Conservation (phyloP, 2,329 filamentous ascomycete genomes). For the Colletotrichum lentis region DNA sequence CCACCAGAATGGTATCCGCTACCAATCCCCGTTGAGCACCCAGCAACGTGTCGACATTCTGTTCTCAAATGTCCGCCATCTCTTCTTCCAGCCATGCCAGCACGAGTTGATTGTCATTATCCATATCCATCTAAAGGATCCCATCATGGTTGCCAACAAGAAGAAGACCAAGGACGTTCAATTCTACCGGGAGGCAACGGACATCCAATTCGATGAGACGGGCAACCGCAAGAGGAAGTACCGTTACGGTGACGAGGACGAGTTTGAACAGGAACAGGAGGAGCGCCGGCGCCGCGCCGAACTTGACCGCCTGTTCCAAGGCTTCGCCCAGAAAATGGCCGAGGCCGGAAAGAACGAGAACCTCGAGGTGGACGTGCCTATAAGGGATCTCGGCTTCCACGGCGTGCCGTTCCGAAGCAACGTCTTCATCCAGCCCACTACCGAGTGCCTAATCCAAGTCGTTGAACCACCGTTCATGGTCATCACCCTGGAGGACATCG, state of each 20-base stretch:
- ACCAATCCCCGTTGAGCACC: slow-evolving; percentile 80
- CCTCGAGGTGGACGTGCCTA: slow-evolving; percentile 94
- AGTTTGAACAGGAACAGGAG: slow-evolving; percentile 98
- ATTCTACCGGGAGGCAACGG: slow-evolving; percentile 96
- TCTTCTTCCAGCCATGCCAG: slow-evolving; percentile 98
- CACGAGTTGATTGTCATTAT: slow-evolving; percentile 98
- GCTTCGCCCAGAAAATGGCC: slow-evolving; percentile 95
- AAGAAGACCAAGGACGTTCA: slow-evolving; percentile 99
- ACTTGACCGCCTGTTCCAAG: slow-evolving; percentile 94
- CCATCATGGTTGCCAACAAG: slow-evolving; percentile 95
- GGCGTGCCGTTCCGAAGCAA: slow-evolving; percentile 96
- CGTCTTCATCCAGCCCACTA: slow-evolving; percentile 94
- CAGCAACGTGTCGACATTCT: slow-evolving; percentile 90
- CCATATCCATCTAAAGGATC: slow-evolving; percentile 96
- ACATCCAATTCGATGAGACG: slow-evolving; percentile 98
- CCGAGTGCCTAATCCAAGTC: slow-evolving; percentile 94
- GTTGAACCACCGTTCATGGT: slow-evolving; percentile 98
- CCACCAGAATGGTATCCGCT: slow-evolving; percentile 98
- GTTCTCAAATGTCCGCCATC: slow-evolving; percentile 97
- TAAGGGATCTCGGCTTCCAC: slow-evolving; percentile 94
- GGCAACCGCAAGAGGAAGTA: slow-evolving; percentile 98
- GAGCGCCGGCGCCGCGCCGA: slow-evolving; percentile 90
- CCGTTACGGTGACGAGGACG: slow-evolving; percentile 96
- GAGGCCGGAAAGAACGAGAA: slow-evolving; percentile 92
- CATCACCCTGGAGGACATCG: slow-evolving; percentile 92